Percentiles rank a stretch among this genome's conserved stretches.
These are phyloP conservation scores for Candida morakotiae DNA, from an alignment of 805 yeast species.

Conservation along the genomic window DNA sequence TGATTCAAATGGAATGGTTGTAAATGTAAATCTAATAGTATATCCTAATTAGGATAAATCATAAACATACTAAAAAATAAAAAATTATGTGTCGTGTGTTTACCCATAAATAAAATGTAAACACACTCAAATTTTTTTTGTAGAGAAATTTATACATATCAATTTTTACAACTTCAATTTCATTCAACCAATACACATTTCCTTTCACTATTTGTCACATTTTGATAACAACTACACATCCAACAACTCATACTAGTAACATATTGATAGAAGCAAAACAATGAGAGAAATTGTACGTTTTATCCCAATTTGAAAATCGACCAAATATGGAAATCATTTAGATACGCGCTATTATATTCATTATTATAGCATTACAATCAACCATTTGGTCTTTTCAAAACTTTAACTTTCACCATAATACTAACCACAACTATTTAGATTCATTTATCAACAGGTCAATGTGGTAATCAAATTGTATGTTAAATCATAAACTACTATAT, in stretches of 20 bases:
- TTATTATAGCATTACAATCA: background rate
- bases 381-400: background rate
- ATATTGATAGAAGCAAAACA: conserved; percentile 1
- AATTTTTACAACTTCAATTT: background rate
- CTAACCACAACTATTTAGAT: conserved; percentile 59
- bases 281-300: conserved; percentile 24
- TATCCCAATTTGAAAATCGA: background rate
- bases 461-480: conserved; percentile 94
- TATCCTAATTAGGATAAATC: conserved; percentile 5
- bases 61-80: conserved; percentile 2
- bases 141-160: background rate
- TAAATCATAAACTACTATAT: conserved; percentile 4
- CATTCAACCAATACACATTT: background rate
- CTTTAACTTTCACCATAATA: too few relatives aligned
- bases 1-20: too few relatives aligned
- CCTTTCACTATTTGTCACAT: background rate
- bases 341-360: conserved; percentile 1
- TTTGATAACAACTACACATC: background rate
- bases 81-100: background rate
- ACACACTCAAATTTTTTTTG: background rate
- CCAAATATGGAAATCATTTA: background rate
- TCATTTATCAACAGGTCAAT: conserved; percentile 96
- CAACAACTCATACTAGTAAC: background rate
- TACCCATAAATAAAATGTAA: background rate
- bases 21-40: too few relatives aligned